Evolutionary conservation across 176 grass and related monocot species (phyloP).

Genomic region (Rhynchospora pubera): DNA sequence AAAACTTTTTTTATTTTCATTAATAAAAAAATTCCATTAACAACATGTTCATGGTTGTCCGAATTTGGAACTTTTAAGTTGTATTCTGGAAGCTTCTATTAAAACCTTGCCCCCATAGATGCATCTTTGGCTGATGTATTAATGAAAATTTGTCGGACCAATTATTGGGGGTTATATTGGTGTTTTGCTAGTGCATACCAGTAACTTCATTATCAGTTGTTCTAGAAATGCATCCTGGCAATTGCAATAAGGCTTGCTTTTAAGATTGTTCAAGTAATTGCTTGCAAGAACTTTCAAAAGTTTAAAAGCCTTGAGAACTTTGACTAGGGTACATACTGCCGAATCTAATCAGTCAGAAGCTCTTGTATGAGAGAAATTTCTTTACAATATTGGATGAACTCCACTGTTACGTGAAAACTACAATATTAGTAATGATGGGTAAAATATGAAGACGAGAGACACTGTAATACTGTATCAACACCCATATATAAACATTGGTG

Average conservation of each 20-base stretch:
- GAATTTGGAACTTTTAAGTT: background rate
- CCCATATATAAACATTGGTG: too few species aligned
- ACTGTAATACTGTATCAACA: too few species aligned
- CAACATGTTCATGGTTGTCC: background rate
- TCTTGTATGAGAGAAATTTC: too few species aligned
- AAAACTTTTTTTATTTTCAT: background rate
- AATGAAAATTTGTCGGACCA: background rate
- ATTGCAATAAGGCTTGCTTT: background rate
- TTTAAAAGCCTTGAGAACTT: too few species aligned
- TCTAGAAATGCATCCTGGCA: background rate
- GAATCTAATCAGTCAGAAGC: too few species aligned
- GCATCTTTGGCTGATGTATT: background rate
- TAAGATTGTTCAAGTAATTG: background rate
- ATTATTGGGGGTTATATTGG: background rate
- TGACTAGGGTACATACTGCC: too few species aligned
- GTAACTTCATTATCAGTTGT: background rate
- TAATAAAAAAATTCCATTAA: background rate
- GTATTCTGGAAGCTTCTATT: background rate
- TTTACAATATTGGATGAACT: too few species aligned
- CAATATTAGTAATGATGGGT: too few species aligned
- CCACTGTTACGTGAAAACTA: too few species aligned
- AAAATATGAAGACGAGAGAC: too few species aligned
- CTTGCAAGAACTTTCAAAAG: too few species aligned
- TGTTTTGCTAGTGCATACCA: background rate
- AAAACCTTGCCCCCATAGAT: background rate